Evolutionary conservation across 75 land plant species (phyloP), one percentile per base, ranked within the genome.

Genomic region (Adiantum capillusveneris): DNA sequence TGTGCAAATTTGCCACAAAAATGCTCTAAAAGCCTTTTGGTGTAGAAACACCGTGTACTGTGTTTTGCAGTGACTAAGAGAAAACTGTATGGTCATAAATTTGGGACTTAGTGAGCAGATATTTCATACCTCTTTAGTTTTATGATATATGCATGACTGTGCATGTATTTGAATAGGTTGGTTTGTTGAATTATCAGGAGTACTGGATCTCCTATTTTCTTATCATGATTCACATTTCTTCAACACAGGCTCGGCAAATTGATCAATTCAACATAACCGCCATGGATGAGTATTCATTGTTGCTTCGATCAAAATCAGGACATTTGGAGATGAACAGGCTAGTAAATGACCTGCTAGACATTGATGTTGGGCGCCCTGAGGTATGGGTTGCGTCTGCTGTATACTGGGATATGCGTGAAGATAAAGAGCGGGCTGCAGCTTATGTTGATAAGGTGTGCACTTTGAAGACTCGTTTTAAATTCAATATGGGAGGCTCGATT

Each of bases 201-300:
- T n/a, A n/a, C n/a, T n/a, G n/a, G n/a, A n/a, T n/a, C n/a, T n/a
- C n/a, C n/a, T n/a, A n/a, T n/a, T n/a, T n/a, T n/a, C n/a, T n/a
- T n/a, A n/a, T n/a, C n/a, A n/a, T 7, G 14, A 28, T 22, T 19
- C 7, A 39, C 7, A 13, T 44, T 16, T 46, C 30, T n/a, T 26
- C 24, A 49, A 29, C 27, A 25, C 77, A 93, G 98, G 96, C 78
- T 54, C 82, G 98, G 19, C 68, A 80, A 21, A 68, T 83, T 69
- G 98, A 93, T 75, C 98, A 83, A 42, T 79, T 70, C 62, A 62
- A 86, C 41, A 21, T 90, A 16, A 86, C 90, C 37, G 84, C 77
- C 65, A 93, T 93, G 98, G 98, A 89, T 75, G 98, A 89, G 69
- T 93, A 93, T 78, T 90, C 96, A 50, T 86, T 93, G 90, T 84